Percentiles rank a stretch among this genome's conserved stretches.
Conservation (phyloP, 192 early-diverging fungal species). For the Piromyces finnis region DNA sequence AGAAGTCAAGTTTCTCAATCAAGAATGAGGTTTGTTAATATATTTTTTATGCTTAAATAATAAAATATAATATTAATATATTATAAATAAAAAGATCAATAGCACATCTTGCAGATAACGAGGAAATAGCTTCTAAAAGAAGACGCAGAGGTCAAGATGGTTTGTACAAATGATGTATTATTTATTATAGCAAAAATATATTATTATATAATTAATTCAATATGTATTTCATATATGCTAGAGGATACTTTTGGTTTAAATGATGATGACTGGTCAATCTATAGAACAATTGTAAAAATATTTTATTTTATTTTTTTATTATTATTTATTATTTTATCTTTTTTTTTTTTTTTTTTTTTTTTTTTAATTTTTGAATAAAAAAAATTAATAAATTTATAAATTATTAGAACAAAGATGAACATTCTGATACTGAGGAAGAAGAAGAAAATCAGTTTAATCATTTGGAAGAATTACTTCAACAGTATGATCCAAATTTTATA, state of each 20-base stretch:
- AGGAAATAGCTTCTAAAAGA: constrained; percentile 20
- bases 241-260: constrained; percentile 90
- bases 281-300: constrained; percentile 62
- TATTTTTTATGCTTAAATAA: no score
- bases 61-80: no score
- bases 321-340: no score
- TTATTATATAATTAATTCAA: no score
- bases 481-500: constrained; percentile 57
- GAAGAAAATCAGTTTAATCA: constrained; percentile 47
- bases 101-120: constrained; percentile 55
- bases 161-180: not conserved
- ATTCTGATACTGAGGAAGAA: constrained; percentile 60
- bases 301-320: not conserved
- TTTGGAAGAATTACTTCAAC: constrained; percentile 48
- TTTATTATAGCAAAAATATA: no score
- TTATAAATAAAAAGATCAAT: constrained; percentile 12
- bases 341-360: no score
- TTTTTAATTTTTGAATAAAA: no score
- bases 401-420: constrained; percentile 48
- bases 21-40: constrained; percentile 44
- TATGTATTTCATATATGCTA: no score
- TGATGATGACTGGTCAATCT: constrained; percentile 83
- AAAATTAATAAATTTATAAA: not conserved
- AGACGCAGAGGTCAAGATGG: constrained; percentile 37
- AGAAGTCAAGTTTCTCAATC: constrained; percentile 68